Evolutionary conservation across 371 early-diverging fungal genomes (phyloP), one percentile per base, ranked within the genome.

Genomic region (Batkoa obscura): DNA sequence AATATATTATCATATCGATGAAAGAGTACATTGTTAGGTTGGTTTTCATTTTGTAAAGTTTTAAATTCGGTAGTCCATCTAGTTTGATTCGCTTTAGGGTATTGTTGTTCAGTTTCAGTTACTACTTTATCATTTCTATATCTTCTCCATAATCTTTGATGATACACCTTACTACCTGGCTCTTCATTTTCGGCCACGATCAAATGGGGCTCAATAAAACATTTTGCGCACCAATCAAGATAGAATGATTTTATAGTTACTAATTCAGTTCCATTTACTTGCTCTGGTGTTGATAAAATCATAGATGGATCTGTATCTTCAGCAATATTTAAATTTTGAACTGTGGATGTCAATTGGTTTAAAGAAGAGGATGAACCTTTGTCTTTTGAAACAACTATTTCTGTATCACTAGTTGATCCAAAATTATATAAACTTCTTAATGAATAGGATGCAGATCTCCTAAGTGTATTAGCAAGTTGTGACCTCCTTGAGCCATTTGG

Each of bases 121-220:
- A 82, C 68, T 32, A 81, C 71, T 58, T 69, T 74, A 47, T 78
- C 78, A 56, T 88, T 88, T 41, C 89, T 72, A 39, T 72, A 67
- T 35, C 78, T 66, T 47, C 88, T 74, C 86, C 88, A 91, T 57
- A 75, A 69, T 33, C 86, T 74, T 58, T 86, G 82, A 59, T 78
- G 85, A 65, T 79, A 84, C 43, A 73, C 72, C 2, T 78, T 69
- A 66, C 88, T 87, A 33, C 89, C 91, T 0, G 86, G 87, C 46
- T 86, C 84, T 51, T 88, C 88, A 9, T 78, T 67, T 56, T 88
- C 88, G 6, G 85, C 77, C 0, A 83, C 75, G 64, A 75, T 68
- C 81, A 88, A 86, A 62, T 89, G 92, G 23, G 92, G 88, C 62
- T 88, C 86, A 13, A 78, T 74, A 68, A 88, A 91, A 66, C 84